A percentile compares a stretch with the other conserved stretches of the same genome.
Conservation (phyloP, 768 basidiomycete species). For the Mrakia gelida region DNA sequence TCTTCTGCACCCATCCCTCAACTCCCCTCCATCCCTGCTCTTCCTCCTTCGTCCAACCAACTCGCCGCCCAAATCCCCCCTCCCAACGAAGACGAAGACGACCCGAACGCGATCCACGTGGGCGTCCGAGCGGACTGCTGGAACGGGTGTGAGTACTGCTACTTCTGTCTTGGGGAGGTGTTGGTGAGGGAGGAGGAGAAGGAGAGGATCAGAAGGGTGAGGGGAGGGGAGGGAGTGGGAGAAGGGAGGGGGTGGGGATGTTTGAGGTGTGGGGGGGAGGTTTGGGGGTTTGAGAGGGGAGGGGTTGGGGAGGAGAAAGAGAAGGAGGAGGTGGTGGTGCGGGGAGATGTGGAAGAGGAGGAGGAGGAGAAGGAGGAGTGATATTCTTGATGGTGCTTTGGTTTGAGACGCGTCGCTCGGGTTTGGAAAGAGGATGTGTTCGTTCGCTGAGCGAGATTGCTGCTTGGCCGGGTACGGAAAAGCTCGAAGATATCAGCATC, state of each 20-base stretch:
- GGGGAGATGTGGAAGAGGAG: not conserved
- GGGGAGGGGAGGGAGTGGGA: slow-evolving; percentile 23
- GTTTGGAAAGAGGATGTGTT: no score
- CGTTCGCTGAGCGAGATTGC: no score
- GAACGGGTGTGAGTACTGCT: slow-evolving; percentile 86
- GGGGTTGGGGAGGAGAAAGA: slow-evolving; percentile 34
- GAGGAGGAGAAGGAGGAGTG: not conserved
- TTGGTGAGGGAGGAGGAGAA: slow-evolving; percentile 52
- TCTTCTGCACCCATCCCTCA: slow-evolving; percentile 33
- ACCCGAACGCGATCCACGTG: slow-evolving; percentile 75
- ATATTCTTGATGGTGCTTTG: not conserved
- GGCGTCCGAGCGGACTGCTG: slow-evolving; percentile 53
- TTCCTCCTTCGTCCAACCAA: slow-evolving; percentile 32
- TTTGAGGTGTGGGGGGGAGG: slow-evolving; percentile 66
- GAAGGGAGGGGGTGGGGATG: slow-evolving; percentile 65
- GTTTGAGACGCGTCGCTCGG: no score
- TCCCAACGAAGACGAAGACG: slow-evolving; percentile 46
- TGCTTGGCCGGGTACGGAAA: no score
- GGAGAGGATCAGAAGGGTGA: slow-evolving; percentile 47
- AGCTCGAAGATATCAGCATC: no score
- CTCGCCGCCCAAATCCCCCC: not conserved
- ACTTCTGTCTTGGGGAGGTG: slow-evolving; percentile 81
- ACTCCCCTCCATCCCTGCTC: slow-evolving; percentile 47
- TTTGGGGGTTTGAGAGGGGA: slow-evolving; percentile 59
- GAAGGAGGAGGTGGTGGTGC: not conserved